phyloP scores from a whole-genome alignment of 768 basidiomycete species.

The Ramaria sp. region DNA sequence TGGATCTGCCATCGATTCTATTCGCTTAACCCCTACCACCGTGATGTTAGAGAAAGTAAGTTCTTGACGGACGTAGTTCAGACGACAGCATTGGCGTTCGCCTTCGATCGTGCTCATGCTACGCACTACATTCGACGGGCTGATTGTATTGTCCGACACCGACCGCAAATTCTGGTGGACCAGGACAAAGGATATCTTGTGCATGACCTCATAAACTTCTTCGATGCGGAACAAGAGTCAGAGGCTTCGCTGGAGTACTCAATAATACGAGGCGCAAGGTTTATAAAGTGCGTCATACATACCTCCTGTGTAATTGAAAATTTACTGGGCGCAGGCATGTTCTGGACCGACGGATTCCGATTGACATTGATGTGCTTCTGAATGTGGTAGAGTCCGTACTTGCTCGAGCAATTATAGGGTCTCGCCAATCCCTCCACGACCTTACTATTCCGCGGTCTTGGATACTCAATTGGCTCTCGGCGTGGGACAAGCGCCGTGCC shows the following conservation, averaged over 20 bases:
- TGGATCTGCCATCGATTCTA: slow-evolving; percentile 38
- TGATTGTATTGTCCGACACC: slow-evolving; percentile 15
- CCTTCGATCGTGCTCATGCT: slow-evolving; percentile 27
- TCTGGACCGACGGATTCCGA: slow-evolving; percentile 17
- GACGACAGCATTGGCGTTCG: slow-evolving; percentile 26
- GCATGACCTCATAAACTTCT: not conserved
- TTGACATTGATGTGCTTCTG: slow-evolving; percentile 41
- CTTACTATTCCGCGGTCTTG: slow-evolving; percentile 46
- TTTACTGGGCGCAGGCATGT: not conserved
- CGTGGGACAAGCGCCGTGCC: not conserved
- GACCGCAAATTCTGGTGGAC: not conserved
- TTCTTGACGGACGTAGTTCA: slow-evolving; percentile 34
- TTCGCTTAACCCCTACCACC: slow-evolving; percentile 17
- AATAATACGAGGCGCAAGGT: not conserved
- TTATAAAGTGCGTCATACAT: not conserved
- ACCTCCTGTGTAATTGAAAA: not conserved
- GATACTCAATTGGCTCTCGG: slow-evolving; percentile 19
- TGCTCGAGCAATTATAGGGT: slow-evolving; percentile 28
- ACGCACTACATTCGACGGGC: slow-evolving; percentile 25
- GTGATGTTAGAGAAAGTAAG: not conserved
- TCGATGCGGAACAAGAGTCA: not conserved
- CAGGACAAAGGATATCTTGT: slow-evolving; percentile 10
- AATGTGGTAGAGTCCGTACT: slow-evolving; percentile 41
- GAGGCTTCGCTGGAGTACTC: not conserved
- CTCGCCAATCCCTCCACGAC: slow-evolving; percentile 16